Evolutionary conservation across 257 asterid species (phyloP), one percentile per base, ranked within the genome.

Genomic region (Asclepias syriaca): DNA sequence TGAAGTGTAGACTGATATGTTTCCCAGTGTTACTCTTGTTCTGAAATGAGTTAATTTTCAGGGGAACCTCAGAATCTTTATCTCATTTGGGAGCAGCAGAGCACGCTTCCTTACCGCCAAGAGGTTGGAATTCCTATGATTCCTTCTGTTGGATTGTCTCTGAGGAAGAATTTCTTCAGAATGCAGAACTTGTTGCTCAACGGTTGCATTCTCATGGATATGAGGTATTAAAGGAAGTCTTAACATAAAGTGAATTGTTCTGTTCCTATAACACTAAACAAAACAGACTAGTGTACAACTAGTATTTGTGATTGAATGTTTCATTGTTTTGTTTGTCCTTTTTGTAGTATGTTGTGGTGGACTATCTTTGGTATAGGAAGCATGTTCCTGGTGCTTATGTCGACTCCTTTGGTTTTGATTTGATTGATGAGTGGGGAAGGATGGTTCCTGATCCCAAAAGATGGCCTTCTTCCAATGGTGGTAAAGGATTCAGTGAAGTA

Each of bases 71-170:
- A 9, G 75, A 70, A 54, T 66, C 56, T 49, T 40, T 16, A 63
- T n/a, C 67, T 74, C 46, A 58, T 43, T 43, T 43, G 48, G 48
- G 61, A 85, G 79, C 57, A 16, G 8, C 57, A 16, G 57, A 51
- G 8, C 8, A 15, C 8, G 95, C 97, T 51, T 77, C 76, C 76
- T 64, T 81, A 34, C 98, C 97, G 12, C 99, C 99, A 34, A 84
- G 97, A 75, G 99, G 99, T 51, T 95, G 99, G 99, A 92, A 95
- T 75, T 95, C 99, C 4, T 95, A 90, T 58, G 99, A 95, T 84
- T 95, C 99, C 18, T 95, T 91, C 80, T 81, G 88, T 75, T 95
- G 99, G 99, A 88, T 86, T 10, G 72, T 95, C 71, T 86, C 98
- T 9, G 99, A 95, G 79, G 81, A 83, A 75, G 97, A 95, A 39